Conservation (phyloP, 2,329 filamentous ascomycete genomes). For the Trichoderma sp. region DNA sequence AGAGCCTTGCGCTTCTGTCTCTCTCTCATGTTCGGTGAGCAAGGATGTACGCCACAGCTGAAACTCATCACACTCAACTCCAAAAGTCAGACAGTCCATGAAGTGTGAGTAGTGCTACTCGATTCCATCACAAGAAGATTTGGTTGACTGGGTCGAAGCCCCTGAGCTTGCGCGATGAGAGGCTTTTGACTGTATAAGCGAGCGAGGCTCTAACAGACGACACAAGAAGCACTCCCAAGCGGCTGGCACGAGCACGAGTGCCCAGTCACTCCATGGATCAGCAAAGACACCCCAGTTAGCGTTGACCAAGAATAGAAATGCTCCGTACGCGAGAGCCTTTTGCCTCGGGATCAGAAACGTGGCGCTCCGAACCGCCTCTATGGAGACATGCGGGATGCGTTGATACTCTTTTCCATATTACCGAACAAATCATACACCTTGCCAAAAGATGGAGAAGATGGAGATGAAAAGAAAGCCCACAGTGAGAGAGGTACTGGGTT, state of each 20-base stretch:
- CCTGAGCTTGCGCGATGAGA: neutral
- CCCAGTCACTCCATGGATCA: neutral
- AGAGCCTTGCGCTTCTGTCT: neutral
- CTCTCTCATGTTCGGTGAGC: neutral
- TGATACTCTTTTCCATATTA: neutral
- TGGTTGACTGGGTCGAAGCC: neutral
- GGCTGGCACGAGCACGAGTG: neutral
- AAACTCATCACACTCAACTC: neutral
- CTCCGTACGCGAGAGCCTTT: neutral
- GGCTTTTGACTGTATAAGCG: neutral
- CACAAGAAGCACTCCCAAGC: neutral
- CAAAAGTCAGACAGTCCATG: neutral
- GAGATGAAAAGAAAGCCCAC: neutral
- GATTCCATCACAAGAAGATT: neutral
- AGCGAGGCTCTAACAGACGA: neutral
- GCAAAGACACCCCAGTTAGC: neutral
- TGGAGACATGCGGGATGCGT: neutral
- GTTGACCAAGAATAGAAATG: neutral
- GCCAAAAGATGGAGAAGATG: neutral
- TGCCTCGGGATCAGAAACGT: neutral
- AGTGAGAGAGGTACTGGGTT: neutral
- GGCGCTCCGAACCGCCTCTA: neutral
- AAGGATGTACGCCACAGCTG: slow-evolving; percentile 19
- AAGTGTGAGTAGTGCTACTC: neutral
- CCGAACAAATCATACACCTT: neutral